phyloP scores from a whole-genome alignment of 805 yeast species.

The Isabelozyma rhagii region DNA sequence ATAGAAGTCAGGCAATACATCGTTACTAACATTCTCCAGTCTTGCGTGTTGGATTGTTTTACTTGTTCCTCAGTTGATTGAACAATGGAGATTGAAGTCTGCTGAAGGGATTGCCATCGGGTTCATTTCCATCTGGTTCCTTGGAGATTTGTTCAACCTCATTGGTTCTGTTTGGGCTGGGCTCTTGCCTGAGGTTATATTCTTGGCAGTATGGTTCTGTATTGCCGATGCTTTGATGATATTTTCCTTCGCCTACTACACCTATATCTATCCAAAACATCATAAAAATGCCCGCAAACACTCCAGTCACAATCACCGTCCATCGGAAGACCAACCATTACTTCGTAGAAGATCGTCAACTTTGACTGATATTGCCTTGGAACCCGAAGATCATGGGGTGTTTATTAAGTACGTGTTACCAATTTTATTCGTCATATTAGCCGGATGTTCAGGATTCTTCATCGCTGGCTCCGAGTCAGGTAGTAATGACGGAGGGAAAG shows the following conservation, averaged over 20 bases:
- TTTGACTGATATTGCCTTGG: slow-evolving; percentile 47
- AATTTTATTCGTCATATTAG: slow-evolving; percentile 54
- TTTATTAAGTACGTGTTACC: slow-evolving; percentile 57
- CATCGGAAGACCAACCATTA: slow-evolving; percentile 27
- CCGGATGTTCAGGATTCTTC: slow-evolving; percentile 61
- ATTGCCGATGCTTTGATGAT: slow-evolving; percentile 64
- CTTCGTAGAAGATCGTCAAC: slow-evolving; percentile 48
- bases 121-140: slow-evolving; percentile 65
- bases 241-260: slow-evolving; percentile 56
- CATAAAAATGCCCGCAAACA: slow-evolving; percentile 16
- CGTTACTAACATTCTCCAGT: slow-evolving; percentile 17
- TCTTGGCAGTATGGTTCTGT: slow-evolving; percentile 75
- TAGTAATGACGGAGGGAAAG: slow-evolving; percentile 15
- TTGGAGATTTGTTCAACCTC: slow-evolving; percentile 69
- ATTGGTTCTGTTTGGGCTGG: slow-evolving; percentile 69
- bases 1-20: not conserved
- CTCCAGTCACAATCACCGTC: slow-evolving; percentile 16
- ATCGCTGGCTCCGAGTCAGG: slow-evolving; percentile 36
- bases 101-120: slow-evolving; percentile 76
- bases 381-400: slow-evolving; percentile 44
- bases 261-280: slow-evolving; percentile 39
- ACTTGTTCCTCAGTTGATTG: slow-evolving; percentile 72
- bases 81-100: slow-evolving; percentile 72
- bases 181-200: slow-evolving; percentile 63
- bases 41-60: slow-evolving; percentile 80